Base-by-base conservation (phyloP, 768 basidiomycete species). In the Roridomyces roridus region DNA sequence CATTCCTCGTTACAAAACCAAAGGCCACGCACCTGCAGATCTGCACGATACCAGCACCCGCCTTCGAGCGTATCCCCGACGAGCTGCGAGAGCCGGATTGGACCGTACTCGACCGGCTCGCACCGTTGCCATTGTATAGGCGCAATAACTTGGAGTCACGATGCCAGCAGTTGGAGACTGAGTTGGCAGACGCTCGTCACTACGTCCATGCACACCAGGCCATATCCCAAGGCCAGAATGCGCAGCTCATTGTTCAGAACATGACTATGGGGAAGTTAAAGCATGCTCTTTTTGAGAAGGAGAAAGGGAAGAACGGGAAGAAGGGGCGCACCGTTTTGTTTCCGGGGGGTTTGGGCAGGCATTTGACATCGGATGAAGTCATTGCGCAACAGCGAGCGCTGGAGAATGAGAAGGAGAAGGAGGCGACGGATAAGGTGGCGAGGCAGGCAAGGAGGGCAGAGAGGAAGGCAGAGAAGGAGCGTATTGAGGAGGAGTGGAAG, bases 1-100 rank as follows among this genome's bases (percentile, higher is more conserved):
- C 64, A 5, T 68, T 69, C 51, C 60, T 73, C 0, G 58, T 72
- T 8, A 51, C 57, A 7, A 68, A 65, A 39, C 47, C 45, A 17
- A 20, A 1, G n/a, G 46, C 54, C 15, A 64, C 51, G 29, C 52
- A 54, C 50, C 40, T 64, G 31, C n/a, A 62, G 40, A 55, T 62
- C 29, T 26, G 28, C 21, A 51, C 55, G 26, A 45, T 62, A 18
- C 15, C 21, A 10, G 12, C 41, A 18, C 63, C 39, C 4, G 44
- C 57, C 17, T 26, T 66, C n/a, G 60, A 67, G 42, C 21, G 40
- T 23, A 49, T 34, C 6, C 64, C 56, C 12, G 41, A 24, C 6
- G 31, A 55, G 20, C 31, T 61, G 8, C 45, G 40, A 6, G 29
- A 24, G 6, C 64, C 56, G 17, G 50, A 64, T 39, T 66, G 65